Conservation (phyloP, 2,329 filamentous ascomycete genomes). For the Pseudogymnoascus sp. region DNA sequence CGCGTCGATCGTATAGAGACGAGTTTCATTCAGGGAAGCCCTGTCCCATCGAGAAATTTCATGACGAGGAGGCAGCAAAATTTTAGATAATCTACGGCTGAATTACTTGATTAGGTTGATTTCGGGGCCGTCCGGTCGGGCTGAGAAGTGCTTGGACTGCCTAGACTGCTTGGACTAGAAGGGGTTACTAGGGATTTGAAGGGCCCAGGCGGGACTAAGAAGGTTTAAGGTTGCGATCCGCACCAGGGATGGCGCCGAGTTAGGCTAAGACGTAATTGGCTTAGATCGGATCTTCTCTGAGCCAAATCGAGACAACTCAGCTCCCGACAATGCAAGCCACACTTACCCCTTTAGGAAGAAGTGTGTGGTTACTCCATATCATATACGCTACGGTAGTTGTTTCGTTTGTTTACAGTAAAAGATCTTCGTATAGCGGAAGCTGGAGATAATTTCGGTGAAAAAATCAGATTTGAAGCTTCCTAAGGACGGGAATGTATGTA, state of each 20-base stretch:
- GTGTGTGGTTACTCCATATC: not conserved
- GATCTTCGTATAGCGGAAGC: not conserved
- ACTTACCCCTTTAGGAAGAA: not conserved
- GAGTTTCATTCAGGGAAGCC: not conserved
- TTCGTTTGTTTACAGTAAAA: not conserved
- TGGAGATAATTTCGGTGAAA: not conserved
- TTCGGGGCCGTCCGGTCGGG: not conserved
- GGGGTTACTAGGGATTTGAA: not conserved
- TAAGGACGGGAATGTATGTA: not conserved
- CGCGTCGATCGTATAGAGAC: not conserved
- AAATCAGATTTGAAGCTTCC: not conserved
- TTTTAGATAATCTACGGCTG: not conserved
- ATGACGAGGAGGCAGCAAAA: not conserved
- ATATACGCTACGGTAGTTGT: not conserved
- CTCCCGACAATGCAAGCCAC: constrained; percentile 1
- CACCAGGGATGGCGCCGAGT: constrained; percentile 10
- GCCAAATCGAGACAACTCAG: not conserved
- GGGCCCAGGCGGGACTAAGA: not conserved
- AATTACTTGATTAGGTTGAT: not conserved
- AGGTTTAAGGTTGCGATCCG: constrained; percentile 13
- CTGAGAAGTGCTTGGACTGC: not conserved
- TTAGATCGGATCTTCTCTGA: not conserved
- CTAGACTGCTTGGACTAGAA: not conserved
- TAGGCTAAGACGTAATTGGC: not conserved
- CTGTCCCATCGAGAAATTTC: not conserved